phyloP scores from a whole-genome alignment of 2,329 filamentous ascomycete genomes.

The Hortaea werneckii region DNA sequence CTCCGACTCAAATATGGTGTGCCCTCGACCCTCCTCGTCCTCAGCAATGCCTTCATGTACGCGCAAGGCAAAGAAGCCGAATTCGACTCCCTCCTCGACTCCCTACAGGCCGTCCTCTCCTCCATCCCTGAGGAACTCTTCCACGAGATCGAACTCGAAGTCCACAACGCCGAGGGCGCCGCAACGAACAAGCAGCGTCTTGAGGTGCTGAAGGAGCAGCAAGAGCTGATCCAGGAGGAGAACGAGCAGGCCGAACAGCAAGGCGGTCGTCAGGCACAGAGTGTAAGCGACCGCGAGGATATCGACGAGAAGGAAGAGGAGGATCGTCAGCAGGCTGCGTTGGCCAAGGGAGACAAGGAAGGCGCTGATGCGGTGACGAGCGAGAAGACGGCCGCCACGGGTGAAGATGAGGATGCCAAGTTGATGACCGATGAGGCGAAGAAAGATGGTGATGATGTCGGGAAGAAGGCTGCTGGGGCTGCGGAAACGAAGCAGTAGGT shows the following conservation, averaged over 20 bases:
- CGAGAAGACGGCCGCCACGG: slow-evolving; percentile 9
- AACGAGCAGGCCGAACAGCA: slow-evolving; percentile 81
- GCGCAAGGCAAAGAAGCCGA: slow-evolving; percentile 74
- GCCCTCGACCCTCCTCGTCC: slow-evolving; percentile 87
- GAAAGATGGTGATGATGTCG: not conserved
- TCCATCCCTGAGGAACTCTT: slow-evolving; percentile 96
- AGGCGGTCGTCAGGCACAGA: slow-evolving; percentile 45
- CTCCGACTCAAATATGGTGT: slow-evolving; percentile 86
- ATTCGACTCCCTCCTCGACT: slow-evolving; percentile 82
- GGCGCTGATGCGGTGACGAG: slow-evolving; percentile 1
- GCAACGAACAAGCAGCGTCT: slow-evolving; percentile 98
- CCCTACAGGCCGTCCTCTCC: slow-evolving; percentile 81
- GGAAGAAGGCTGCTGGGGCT: not conserved
- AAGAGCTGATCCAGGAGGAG: slow-evolving; percentile 95
- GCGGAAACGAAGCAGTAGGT: too few relatives aligned
- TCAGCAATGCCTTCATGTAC: slow-evolving; percentile 98
- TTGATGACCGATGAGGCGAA: not conserved
- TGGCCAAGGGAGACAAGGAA: slow-evolving; percentile 9
- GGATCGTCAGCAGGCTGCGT: slow-evolving; percentile 18
- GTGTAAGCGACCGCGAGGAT: slow-evolving; percentile 66
- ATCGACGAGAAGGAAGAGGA: slow-evolving; percentile 84
- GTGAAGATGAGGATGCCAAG: slow-evolving; percentile 11
- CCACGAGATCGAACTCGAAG: slow-evolving; percentile 98
- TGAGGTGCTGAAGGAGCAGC: slow-evolving; percentile 95
- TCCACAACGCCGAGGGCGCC: slow-evolving; percentile 90